Conservation (phyloP, 257 asterid genomes). For the Solanum bulbocastanum region DNA sequence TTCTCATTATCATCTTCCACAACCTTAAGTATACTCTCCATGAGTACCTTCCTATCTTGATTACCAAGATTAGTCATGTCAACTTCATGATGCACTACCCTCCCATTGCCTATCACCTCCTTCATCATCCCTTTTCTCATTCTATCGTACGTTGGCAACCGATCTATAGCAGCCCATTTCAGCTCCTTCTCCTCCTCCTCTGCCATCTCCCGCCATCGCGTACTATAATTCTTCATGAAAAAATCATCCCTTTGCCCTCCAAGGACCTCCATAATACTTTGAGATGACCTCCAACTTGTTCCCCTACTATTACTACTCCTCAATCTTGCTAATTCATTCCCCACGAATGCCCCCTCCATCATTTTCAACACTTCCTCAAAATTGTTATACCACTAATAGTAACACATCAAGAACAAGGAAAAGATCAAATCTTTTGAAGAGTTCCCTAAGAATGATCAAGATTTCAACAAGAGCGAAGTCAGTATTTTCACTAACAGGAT, state of each 20-base stretch:
- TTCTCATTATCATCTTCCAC: conserved; percentile 69
- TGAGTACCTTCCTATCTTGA: conserved; percentile 50
- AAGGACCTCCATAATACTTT: conserved; percentile 62
- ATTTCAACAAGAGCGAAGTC: background rate
- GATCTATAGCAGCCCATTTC: conserved; percentile 82
- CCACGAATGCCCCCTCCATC: conserved; percentile 44
- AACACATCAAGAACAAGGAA: background rate
- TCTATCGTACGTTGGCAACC: conserved; percentile 69
- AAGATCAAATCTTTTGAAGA: background rate
- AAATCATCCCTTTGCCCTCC: conserved; percentile 46
- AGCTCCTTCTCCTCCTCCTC: conserved; percentile 80
- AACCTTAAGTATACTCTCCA: conserved; percentile 61
- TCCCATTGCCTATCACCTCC: conserved; percentile 50
- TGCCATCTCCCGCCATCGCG: conserved; percentile 31
- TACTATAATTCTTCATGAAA: conserved; percentile 41
- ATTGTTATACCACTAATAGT: background rate
- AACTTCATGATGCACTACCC: conserved; percentile 33
- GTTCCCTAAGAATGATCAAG: background rate
- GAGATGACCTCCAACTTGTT: conserved; percentile 16
- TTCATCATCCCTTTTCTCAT: conserved; percentile 60
- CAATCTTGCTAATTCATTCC: conserved; percentile 42
- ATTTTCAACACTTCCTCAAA: conserved; percentile 7
- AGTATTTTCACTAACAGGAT: background rate
- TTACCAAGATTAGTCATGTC: conserved; percentile 48
- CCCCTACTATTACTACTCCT: conserved; percentile 32